Evolutionary conservation across 495 filamentous ascomycete genomes (phyloP), one percentile per base, ranked within the genome.

Genomic region (Aspergillus bridgeri): DNA sequence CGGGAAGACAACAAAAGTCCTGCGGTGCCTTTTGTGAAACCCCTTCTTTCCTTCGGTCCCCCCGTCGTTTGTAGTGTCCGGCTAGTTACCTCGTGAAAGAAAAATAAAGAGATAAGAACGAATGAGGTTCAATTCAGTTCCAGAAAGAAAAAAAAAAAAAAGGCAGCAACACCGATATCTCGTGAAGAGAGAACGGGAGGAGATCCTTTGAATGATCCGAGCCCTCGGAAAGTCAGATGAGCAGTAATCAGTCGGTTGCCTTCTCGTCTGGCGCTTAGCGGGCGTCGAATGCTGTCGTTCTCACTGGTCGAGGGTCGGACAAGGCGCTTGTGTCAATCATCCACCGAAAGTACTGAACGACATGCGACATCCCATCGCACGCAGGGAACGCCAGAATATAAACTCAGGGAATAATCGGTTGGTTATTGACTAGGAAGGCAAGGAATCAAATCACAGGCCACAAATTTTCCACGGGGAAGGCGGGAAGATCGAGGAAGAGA

Each of bases 241-340:
- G 33, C 33, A 38, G 33, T 38, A 50, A 54, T 59, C 51, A 50
- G 48, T 59, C 42, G 48, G 42, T 25, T 24, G 48, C 33, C 29
- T 51, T 51, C 47, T 65, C 67, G 70, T 69, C 68, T 68, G 68
- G 72, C 74, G 74, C 72, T 73, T 77, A 73, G 53, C 54, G 57
- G 60, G 62, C 42, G 59, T 52, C 7, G 49, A 56, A 38, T 38
- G 65, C 64, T 48, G 59, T 54, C 42, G 48, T n/a, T 64, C 47
- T 62, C 53, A 66, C 60, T 67, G 67, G 67, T 62, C 47, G 54
- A 56, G 54, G 51, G 56, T 50, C 50, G 38, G 48, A 47, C 33
- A 60, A 51, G 64, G 64, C 67, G 65, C 64, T 63, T 65, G 63
- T 61, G 61, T 60, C 53, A 57, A 57, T 58, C 63, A 57, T 58